Conservation (phyloP, 2,329 filamentous ascomycete genomes). For the Ploettnerulaceae sp. region DNA sequence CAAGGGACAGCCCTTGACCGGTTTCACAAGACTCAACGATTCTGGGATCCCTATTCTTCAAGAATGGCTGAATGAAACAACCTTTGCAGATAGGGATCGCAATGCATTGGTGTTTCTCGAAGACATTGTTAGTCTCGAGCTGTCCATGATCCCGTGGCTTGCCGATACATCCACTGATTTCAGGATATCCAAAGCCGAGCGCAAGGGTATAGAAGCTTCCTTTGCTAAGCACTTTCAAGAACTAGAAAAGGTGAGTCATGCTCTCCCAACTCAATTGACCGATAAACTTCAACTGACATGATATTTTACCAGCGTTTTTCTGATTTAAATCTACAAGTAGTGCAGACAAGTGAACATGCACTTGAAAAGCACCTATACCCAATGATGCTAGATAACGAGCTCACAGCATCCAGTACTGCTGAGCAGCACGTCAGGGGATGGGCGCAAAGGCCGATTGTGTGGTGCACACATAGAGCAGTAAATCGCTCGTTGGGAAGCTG, state of each 20-base stretch:
- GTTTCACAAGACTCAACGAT: not conserved
- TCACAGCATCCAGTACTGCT: no score
- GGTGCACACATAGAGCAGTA: not conserved
- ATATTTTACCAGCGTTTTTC: not conserved
- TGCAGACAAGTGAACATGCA: not conserved
- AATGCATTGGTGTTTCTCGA: not conserved
- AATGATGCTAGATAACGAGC: not conserved
- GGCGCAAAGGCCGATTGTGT: not conserved
- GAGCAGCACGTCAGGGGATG: not conserved
- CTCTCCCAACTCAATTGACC: no score
- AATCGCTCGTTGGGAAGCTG: not conserved
- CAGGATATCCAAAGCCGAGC: not conserved
- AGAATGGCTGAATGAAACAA: not conserved
- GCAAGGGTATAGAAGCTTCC: not conserved
- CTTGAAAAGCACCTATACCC: not conserved
- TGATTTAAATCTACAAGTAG: not conserved
- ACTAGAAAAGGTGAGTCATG: not conserved
- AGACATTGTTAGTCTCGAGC: not conserved
- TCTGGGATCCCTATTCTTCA: slow-evolving; percentile 1
- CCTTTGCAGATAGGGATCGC: not conserved
- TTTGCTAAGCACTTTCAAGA: not conserved
- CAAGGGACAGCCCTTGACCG: not conserved
- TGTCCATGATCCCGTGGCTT: not conserved
- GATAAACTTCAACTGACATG: no score
- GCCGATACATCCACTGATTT: not conserved